Evolutionary conservation across 164 flowering plant species (phyloP).

Genomic region (Berberis thunbergii): DNA sequence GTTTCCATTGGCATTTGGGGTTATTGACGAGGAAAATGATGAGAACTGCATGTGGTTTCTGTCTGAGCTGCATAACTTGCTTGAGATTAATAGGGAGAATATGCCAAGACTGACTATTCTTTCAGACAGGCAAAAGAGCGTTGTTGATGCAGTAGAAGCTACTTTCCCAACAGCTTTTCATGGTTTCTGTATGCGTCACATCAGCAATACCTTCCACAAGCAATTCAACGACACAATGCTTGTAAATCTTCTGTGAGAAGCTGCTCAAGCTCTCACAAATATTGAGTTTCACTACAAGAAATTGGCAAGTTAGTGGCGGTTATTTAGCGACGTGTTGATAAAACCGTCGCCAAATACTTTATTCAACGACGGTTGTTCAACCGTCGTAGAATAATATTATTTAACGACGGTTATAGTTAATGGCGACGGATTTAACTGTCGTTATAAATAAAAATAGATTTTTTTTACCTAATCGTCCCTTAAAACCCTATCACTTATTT

Average conservation of each 20-base stretch:
- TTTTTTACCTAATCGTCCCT: too few relatives aligned
- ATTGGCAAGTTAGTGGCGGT: too few relatives aligned
- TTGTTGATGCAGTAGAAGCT: slow-evolving; percentile 36
- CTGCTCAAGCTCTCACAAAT: slow-evolving; percentile 37
- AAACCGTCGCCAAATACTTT: too few relatives aligned
- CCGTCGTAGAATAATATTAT: too few relatives aligned
- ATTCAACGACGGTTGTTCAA: too few relatives aligned
- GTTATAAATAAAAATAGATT: too few relatives aligned
- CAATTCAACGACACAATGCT: slow-evolving; percentile 38
- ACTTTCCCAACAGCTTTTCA: slow-evolving; percentile 35
- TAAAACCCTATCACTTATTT: too few relatives aligned
- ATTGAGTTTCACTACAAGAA: too few relatives aligned
- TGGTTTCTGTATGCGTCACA: slow-evolving; percentile 18
- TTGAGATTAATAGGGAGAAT: slow-evolving; percentile 38
- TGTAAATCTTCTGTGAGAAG: slow-evolving; percentile 39
- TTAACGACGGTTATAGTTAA: too few relatives aligned
- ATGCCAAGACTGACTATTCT: slow-evolving; percentile 46
- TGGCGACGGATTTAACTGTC: too few relatives aligned
- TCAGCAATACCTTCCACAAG: slow-evolving; percentile 36
- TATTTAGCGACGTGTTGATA: too few relatives aligned
- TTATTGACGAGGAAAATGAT: slow-evolving; percentile 22
- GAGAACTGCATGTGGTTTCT: too few relatives aligned
- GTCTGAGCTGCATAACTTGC: slow-evolving; percentile 31
- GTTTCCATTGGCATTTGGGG: slow-evolving; percentile 32
- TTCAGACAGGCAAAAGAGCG: slow-evolving; percentile 38